Evolutionary conservation across 805 yeast genomes (phyloP).

Genomic region (Saccharomycopsis oosterbeekiorum): DNA sequence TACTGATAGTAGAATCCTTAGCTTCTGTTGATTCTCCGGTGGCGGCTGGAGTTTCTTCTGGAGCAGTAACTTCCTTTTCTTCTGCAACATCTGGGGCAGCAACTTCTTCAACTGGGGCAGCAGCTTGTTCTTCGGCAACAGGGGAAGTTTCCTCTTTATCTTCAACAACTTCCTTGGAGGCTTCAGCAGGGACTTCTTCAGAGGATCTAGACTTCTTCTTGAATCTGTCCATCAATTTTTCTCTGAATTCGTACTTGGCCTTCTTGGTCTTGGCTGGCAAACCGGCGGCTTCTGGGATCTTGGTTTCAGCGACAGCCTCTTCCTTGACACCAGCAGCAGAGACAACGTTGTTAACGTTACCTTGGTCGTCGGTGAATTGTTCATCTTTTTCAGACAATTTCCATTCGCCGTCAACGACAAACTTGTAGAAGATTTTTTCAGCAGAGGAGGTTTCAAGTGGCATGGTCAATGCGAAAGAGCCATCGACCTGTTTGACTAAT

Average conservation of each 20-base stretch:
- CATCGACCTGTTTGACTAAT: conserved; percentile 49
- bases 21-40: conserved; percentile 16
- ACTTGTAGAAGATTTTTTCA: conserved; percentile 39
- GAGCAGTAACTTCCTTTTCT: conserved; percentile 5
- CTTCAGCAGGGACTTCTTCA: conserved; percentile 7
- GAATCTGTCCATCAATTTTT: conserved; percentile 4
- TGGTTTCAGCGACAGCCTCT: conserved; percentile 21
- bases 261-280: conserved; percentile 19
- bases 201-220: background rate
- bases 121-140: conserved; percentile 15
- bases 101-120: conserved; percentile 19
- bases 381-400: conserved; percentile 29
- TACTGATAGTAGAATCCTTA: conserved; percentile 1
- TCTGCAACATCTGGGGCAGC: conserved; percentile 13
- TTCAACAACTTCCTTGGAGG: conserved; percentile 23
- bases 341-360: conserved; percentile 16
- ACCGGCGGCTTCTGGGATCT: conserved; percentile 30
- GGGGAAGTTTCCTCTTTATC: conserved; percentile 15
- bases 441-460: conserved; percentile 34
- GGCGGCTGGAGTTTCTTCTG: conserved; percentile 19
- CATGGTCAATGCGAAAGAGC: conserved; percentile 49
- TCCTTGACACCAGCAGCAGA: conserved; percentile 9
- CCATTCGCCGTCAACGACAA: conserved; percentile 68
- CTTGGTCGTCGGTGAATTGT: conserved; percentile 17
- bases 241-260: conserved; percentile 8